Evolutionary conservation across 495 filamentous ascomycete genomes (phyloP).

Genomic region (Penicillium arizonense): DNA sequence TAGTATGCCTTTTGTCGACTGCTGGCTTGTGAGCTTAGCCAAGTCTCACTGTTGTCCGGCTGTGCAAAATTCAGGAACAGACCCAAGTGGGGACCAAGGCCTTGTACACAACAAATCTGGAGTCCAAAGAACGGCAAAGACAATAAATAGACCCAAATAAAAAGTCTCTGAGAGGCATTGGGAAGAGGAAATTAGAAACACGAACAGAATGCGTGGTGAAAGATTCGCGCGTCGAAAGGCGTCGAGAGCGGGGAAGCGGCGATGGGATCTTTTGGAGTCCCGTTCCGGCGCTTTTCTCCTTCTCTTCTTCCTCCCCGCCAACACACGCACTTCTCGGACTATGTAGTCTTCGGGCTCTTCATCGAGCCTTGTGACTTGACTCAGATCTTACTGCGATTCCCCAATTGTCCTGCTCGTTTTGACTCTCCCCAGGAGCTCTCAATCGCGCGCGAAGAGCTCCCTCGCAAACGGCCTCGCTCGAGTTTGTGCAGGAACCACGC

Average conservation of each 20-base stretch:
- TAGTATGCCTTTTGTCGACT: neutral
- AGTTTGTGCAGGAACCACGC: slow-evolving; percentile 5
- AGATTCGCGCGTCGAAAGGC: slow-evolving; percentile 23
- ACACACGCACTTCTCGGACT: slow-evolving; percentile 36
- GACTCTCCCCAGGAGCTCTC: slow-evolving; percentile 20
- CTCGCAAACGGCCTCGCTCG: slow-evolving; percentile 22
- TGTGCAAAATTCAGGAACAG: neutral
- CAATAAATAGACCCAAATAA: neutral
- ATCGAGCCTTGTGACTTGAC: slow-evolving; percentile 36
- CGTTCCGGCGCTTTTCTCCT: slow-evolving; percentile 36
- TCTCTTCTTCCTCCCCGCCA: slow-evolving; percentile 35
- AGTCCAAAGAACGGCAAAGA: neutral
- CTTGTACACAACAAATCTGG: neutral
- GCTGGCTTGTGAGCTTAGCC: neutral
- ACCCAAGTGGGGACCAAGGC: neutral
- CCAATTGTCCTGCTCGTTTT: slow-evolving; percentile 20
- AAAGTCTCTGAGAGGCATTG: neutral
- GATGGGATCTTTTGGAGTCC: slow-evolving; percentile 35
- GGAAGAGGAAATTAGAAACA: slow-evolving; percentile 5
- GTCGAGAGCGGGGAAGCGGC: slow-evolving; percentile 33
- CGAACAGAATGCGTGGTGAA: slow-evolving; percentile 11
- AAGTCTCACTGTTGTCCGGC: neutral
- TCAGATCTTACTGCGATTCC: slow-evolving; percentile 29
- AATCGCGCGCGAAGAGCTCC: slow-evolving; percentile 29
- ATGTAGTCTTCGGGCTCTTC: slow-evolving; percentile 44